phyloP scores from a whole-genome alignment of 1,139 yeast species.

The Magnusiomyces suaveolens region DNA sequence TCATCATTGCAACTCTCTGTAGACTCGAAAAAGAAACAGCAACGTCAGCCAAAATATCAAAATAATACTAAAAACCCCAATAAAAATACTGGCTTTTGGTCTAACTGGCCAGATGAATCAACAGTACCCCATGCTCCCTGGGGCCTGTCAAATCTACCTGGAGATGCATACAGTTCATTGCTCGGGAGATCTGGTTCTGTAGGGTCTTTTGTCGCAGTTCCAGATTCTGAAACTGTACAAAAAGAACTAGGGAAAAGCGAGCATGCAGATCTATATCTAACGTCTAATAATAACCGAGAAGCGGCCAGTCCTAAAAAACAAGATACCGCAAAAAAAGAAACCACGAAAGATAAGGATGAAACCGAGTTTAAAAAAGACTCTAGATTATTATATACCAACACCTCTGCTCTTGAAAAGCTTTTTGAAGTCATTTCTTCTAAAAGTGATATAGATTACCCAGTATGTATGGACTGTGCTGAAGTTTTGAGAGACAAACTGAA shows the following conservation, averaged over 20 bases:
- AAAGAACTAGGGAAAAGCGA: slow-evolving; percentile 2
- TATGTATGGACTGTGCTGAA: slow-evolving; percentile 78
- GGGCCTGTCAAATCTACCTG: slow-evolving; percentile 15
- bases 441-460: slow-evolving; percentile 78
- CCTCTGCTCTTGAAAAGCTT: slow-evolving; percentile 47
- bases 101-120: slow-evolving; percentile 2
- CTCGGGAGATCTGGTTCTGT: slow-evolving; percentile 9
- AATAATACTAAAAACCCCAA: background rate
- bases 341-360: background rate
- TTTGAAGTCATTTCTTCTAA: slow-evolving; percentile 58
- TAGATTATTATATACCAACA: slow-evolving; percentile 9
- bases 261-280: no score
- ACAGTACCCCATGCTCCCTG: slow-evolving; percentile 8
- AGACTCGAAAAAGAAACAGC: slow-evolving; percentile 10
- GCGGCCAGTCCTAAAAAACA: no score
- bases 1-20: slow-evolving; percentile 10
- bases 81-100: background rate
- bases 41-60: background rate
- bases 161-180: slow-evolving; percentile 5
- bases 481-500: slow-evolving; percentile 58
- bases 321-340: no score
- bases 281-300: no score
- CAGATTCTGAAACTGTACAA: slow-evolving; percentile 7
- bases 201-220: slow-evolving; percentile 14
- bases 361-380: background rate